Base-by-base conservation (phyloP, 441 rosid genomes). In the Omphalea diandra region DNA sequence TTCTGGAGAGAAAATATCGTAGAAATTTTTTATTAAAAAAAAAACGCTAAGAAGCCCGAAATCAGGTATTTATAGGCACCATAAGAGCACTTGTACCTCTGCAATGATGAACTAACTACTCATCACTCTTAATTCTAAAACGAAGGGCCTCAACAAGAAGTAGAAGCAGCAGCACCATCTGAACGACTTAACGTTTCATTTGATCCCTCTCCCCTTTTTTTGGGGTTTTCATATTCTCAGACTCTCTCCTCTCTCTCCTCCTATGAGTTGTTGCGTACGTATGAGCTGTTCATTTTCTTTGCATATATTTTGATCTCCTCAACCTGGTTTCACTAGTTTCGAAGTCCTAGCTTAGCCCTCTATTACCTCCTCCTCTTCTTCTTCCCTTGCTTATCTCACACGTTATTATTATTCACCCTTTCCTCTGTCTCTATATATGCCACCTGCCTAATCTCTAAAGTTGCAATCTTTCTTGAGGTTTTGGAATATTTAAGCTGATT, bases 21-120 rank as follows among this genome's bases (percentile, higher is more conserved):
- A 66, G 31, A 57, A 35, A 7, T 2, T 0, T 27, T 27, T 18
- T 17, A 46, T 36, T 44, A 44, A 18, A 38, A 27, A 54, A 63
- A 18, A 31, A 32, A 49, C 20, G 41, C 63, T 4, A 35, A 47
- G 24, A 36, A 15, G 5, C 38, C 44, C 27, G n/a, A 24, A 83
- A 70, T 57, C 76, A 57, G 63, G 84, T 82, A 83, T 83, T 53
- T 80, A 85, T 70, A 73, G 72, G 57, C 75, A 44, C 71, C 79
- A 52, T 31, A 40, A 49, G 68, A 58, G 36, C 67, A 58, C 73
- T 56, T 18, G 65, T 67, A 33, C 2, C 75, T 59, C 77, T 62
- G 64, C 70, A 62, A 67, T 63, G 65, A 73, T 75, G 60, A 76
- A 41, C 67, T 32, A 76, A 41, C 67, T 32, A 24, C 53, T 38